Base-by-base conservation (phyloP, 305 asterid species). In the Salvia sclarea region DNA sequence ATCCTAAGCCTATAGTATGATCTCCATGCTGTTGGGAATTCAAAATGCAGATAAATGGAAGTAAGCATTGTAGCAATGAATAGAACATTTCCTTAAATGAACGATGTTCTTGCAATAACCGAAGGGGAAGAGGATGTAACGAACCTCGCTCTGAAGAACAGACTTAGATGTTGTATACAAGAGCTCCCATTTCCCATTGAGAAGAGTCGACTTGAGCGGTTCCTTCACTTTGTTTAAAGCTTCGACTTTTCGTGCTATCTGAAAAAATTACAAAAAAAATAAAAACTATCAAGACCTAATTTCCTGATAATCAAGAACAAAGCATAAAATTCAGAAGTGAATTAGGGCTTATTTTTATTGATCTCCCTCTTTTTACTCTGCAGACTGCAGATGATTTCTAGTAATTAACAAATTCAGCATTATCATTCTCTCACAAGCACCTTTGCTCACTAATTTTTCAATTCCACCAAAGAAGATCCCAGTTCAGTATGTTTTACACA, bases 141-240 rank as follows among this genome's bases (percentile, higher is more conserved):
- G 41, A 8, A 84, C 93, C 88, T 76, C 56, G 37, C 75, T 68
- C 68, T 82, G 84, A 49, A 86, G 81, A 71, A 86, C 72, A 13
- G 93, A 79, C 58, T 61, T 55, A n/a, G 93, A 86, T 44, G 90
- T 86, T 57, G 90, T 81, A 33, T 84, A 86, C 69, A 84, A 69
- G 56, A 86, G 90, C 81, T 86, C 90, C 93, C 90, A 86, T 73
- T 84, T 84, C 58, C 88, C 93, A 67, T 84, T 84, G 28, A 86
- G 74, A 41, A 79, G 80, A 61, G 61, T 66, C 0, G 86, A 80
- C 65, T 84, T 84, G 75, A 86, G 83, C 9, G 87, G 90, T 64
- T 84, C 86, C 80, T 79, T 84, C 58, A 81, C 85, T 55, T 71
- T 78, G 73, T 82, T 84, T 9, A 57, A 70, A 25, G 88, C 82